phyloP scores from a whole-genome alignment of 208 protist species.

The Acanthamoeba triangularis region DNA sequence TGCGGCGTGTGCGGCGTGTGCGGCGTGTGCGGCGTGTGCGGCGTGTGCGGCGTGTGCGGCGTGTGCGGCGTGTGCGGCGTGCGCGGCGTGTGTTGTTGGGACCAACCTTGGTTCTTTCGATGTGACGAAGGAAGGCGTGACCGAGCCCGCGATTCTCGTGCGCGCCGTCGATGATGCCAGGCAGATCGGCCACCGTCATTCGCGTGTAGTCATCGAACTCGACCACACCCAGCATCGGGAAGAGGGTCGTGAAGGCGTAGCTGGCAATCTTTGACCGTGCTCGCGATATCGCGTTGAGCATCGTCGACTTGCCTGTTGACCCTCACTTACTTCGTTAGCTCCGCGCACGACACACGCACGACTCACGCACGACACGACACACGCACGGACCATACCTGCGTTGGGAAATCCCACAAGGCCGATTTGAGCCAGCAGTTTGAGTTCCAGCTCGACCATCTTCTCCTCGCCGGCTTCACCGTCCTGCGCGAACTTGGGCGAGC shows the following conservation, averaged over 20 bases:
- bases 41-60: too few species aligned
- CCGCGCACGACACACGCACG: too few species aligned
- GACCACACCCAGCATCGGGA: constrained; percentile 86
- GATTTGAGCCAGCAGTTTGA: constrained; percentile 91
- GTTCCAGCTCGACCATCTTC: constrained; percentile 84
- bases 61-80: constrained; percentile 40
- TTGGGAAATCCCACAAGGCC: constrained; percentile 92
- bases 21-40: not conserved
- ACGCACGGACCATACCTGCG: constrained; percentile 88
- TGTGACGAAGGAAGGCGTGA: constrained; percentile 90
- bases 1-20: too few species aligned
- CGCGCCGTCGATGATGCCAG: constrained; percentile 89
- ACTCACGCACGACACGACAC: not conserved
- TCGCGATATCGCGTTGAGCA: constrained; percentile 80
- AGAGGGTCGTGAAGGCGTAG: constrained; percentile 91
- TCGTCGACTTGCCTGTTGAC: constrained; percentile 81
- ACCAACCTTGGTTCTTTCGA: constrained; percentile 89
- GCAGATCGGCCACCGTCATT: constrained; percentile 30
- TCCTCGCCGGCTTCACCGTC: constrained; percentile 82
- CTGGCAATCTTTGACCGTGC: constrained; percentile 84
- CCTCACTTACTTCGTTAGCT: too few species aligned
- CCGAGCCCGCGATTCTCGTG: constrained; percentile 88
- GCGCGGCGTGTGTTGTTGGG: constrained; percentile 25
- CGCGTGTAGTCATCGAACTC: constrained; percentile 73
- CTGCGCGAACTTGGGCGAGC: constrained; percentile 51